These are phyloP conservation scores for Dothiorella sarmentorum DNA, from an alignment of 2,329 filamentous ascomycete genomes.

Conservation along the genomic window DNA sequence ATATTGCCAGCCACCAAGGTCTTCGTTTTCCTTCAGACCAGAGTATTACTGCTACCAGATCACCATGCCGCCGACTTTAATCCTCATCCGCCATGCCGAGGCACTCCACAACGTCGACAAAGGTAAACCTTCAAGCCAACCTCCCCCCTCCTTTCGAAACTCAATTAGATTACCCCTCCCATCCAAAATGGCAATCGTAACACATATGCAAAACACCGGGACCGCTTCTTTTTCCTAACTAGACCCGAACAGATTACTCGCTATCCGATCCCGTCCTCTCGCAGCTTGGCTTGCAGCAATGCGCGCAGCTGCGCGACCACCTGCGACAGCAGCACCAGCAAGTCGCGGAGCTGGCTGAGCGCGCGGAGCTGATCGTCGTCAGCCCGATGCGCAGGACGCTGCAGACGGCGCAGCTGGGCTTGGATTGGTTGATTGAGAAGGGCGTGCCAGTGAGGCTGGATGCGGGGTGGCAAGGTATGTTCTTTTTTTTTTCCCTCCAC, in stretches of 20 bases:
- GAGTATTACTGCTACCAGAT: neutral
- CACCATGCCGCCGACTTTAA: conserved; percentile 43
- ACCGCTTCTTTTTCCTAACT: too few relatives aligned
- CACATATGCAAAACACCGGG: too few relatives aligned
- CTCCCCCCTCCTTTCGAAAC: neutral
- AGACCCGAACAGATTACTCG: conserved; percentile 31
- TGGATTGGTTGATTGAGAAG: conserved; percentile 57
- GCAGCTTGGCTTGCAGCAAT: conserved; percentile 41
- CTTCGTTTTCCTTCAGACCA: neutral
- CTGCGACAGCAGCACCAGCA: conserved; percentile 30
- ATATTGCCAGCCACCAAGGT: neutral
- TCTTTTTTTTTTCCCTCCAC: neutral
- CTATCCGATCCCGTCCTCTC: conserved; percentile 43
- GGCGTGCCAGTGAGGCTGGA: conserved; percentile 56
- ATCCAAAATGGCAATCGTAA: neutral
- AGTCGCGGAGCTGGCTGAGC: conserved; percentile 32
- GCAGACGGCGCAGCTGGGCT: conserved; percentile 58
- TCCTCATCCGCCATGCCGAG: conserved; percentile 46
- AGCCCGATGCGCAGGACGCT: conserved; percentile 65
- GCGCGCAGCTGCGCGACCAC: conserved; percentile 37
- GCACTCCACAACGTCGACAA: conserved; percentile 43
- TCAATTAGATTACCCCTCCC: neutral
- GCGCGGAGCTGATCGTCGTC: conserved; percentile 56
- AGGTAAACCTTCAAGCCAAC: conserved; percentile 21
- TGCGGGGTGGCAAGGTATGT: conserved; percentile 62